Conservation (phyloP, 2,329 filamentous ascomycete species). For the Trichoderma aggressivum region DNA sequence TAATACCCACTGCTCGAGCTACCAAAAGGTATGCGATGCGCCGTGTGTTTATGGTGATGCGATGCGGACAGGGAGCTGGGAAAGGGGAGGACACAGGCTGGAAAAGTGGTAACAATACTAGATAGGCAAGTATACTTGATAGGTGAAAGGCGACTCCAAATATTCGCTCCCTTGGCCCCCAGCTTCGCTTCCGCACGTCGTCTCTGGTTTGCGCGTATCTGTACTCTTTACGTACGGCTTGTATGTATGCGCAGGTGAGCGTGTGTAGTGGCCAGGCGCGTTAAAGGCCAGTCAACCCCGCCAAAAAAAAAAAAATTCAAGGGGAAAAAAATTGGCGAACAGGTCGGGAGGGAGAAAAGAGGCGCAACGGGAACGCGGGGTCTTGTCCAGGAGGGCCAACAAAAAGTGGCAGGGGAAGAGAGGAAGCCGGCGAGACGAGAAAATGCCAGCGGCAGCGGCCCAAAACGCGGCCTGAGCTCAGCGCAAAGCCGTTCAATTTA, state of each 20-base stretch:
- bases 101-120: neutral
- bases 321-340: slow-evolving; percentile 12
- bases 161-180: neutral
- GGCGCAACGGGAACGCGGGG: slow-evolving; percentile 16
- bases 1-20: slow-evolving; percentile 3
- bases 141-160: neutral
- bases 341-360: neutral
- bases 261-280: slow-evolving; percentile 13
- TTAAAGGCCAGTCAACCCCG: slow-evolving; percentile 15
- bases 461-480: slow-evolving; percentile 16
- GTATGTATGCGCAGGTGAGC: neutral
- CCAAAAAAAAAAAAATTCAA: slow-evolving; percentile 18
- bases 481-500: slow-evolving; percentile 16
- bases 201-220: neutral
- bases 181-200: neutral
- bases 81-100: neutral
- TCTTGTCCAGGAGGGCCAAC: slow-evolving; percentile 10
- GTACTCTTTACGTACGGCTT: neutral
- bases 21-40: neutral
- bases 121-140: slow-evolving; percentile 1
- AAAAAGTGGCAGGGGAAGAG: neutral
- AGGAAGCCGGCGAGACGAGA: slow-evolving; percentile 2
- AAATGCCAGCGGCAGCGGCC: slow-evolving; percentile 11
- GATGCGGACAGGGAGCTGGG: slow-evolving; percentile 1
- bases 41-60: neutral